Conservation (phyloP, 495 filamentous ascomycete species). For the Penicillium coprophilum region DNA sequence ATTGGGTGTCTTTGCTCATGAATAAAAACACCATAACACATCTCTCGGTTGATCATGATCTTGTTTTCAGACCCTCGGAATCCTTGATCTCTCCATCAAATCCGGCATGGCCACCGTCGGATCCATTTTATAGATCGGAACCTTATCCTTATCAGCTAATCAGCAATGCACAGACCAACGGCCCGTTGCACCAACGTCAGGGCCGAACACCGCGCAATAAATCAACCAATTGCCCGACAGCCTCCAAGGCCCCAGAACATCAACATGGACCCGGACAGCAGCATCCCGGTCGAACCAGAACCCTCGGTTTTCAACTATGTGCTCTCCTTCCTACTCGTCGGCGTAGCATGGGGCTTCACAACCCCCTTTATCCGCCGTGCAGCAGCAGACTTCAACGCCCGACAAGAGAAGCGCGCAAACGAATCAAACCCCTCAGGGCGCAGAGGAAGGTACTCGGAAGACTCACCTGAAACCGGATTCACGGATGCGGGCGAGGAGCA, state of each 20-base stretch:
- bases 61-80: not conserved
- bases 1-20: too few species aligned
- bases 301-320: conserved; percentile 76
- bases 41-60: too few species aligned
- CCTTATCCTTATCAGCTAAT: conserved; percentile 5
- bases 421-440: conserved; percentile 9
- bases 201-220: not conserved
- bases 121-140: not conserved
- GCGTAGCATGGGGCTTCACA: conserved; percentile 77
- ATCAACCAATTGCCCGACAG: not conserved
- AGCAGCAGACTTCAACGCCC: conserved; percentile 57
- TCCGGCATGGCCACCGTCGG: not conserved
- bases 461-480: not conserved
- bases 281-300: conserved; percentile 48
- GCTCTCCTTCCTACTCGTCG: conserved; percentile 87
- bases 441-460: conserved; percentile 14
- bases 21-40: too few species aligned
- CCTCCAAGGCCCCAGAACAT: not conserved
- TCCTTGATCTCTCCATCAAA: not conserved
- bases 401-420: conserved; percentile 35
- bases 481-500: conserved; percentile 17
- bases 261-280: conserved; percentile 35
- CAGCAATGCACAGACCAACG: conserved; percentile 1
- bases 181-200: not conserved
- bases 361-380: conserved; percentile 61